Base-by-base conservation (phyloP, 2,329 filamentous ascomycete genomes). In the Pseudocercospora macadamiae region DNA sequence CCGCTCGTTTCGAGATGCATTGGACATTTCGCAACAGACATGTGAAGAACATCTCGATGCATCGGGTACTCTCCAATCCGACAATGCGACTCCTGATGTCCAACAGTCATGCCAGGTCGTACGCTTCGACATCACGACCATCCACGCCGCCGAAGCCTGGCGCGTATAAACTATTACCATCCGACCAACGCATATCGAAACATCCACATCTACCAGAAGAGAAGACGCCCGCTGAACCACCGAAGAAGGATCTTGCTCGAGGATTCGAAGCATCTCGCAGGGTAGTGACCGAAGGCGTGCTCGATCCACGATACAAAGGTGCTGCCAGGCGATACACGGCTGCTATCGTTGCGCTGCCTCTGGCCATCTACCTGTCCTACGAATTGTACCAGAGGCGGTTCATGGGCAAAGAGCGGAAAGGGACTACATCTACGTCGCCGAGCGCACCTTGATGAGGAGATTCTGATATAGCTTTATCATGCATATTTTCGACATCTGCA, bases 311-410 rank as follows among this genome's bases (percentile, higher is more conserved):
- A 36, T 73, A 73, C 59, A 63, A 59, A 26, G 32, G 57, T 14
- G 65, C 64, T 9, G 65, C 67, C 25, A 52, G 62, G 12, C 48
- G 61, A 16, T 61, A 67, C 16, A 66, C 62, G 6, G 60, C 62
- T 12, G 55, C 70, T 23, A 70, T 72, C 23, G 60, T 61, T 23
- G 64, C 63, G 8, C 19, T 69, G 52, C 70, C 71, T 9, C 51
- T 72, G 25, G 64, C 63, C n/a, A 54, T 73, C 8, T 64, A 61
- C 7, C 55, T 68, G 28, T 62, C 65, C 16, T 72, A 64, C 23
- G 66, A 70, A 56, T 49, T 73, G 36, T 70, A 61, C 23, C 60
- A 69, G 60, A 52, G 71, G 48, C 56, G 64, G 23, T 69, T 72
- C 49, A 52, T 55, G 57, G 68, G 69, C 9, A 68, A 69, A 54